phyloP scores from a whole-genome alignment of 129 eudicot genomes.

The Tagetes erecta region DNA sequence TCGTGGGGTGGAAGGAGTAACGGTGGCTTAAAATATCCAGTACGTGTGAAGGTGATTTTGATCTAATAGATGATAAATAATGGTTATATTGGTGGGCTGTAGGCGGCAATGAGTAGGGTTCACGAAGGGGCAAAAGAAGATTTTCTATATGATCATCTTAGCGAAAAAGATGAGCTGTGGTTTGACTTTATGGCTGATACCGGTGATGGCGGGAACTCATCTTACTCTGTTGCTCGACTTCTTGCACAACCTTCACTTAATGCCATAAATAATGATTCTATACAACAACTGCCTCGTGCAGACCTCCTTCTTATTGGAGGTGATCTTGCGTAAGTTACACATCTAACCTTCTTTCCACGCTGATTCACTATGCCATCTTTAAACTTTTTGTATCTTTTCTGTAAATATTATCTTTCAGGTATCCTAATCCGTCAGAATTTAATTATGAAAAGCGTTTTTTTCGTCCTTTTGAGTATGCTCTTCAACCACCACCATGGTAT shows the following conservation, averaged over 20 bases:
- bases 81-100: not conserved
- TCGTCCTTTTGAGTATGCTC: conserved; percentile 92
- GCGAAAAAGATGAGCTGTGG: conserved; percentile 84
- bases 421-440: conserved; percentile 94
- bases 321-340: conserved; percentile 91
- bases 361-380: not conserved
- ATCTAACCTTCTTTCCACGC: conserved; percentile 4
- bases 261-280: conserved; percentile 36
- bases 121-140: conserved; percentile 70
- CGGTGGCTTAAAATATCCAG: not conserved
- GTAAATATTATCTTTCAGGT: conserved; percentile 43
- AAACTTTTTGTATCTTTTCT: not conserved
- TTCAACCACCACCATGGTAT: conserved; percentile 91
- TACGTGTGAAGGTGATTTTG: not conserved
- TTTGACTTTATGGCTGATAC: conserved; percentile 99
- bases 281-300: conserved; percentile 66
- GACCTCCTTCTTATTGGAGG: conserved; percentile 93
- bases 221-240: conserved; percentile 79
- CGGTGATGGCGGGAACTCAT: conserved; percentile 97
- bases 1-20: not conserved
- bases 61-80: conserved; percentile 1
- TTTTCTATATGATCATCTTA: conserved; percentile 81
- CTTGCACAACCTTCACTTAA: conserved; percentile 86
- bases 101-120: conserved; percentile 93
- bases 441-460: conserved; percentile 87